Evolutionary conservation across 371 early-diverging fungal species (phyloP), one percentile per base, ranked within the genome.

Genomic region (Lichtheimia ramosa): DNA sequence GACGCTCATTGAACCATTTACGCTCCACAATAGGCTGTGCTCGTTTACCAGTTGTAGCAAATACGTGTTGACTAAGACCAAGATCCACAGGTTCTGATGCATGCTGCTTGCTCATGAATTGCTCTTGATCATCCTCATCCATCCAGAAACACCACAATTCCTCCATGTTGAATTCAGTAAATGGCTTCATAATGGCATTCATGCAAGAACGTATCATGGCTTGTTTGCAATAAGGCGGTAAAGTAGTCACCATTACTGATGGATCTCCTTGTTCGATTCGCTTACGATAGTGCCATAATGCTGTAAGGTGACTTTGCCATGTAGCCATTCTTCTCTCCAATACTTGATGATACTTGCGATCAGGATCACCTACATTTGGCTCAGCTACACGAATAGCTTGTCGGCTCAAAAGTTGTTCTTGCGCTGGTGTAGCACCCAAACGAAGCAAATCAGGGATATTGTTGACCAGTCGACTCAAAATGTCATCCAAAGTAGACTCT

Each of bases 361-460:
- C 66, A 0, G 61, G 61, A 49, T 77, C 74, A 18, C 7, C 61
- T 54, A 3, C 24, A 41, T 20, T 27, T 16, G 8, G 66, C 46
- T n/a, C 21, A 18, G 21, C 55, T 3, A 65, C 20, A 10, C 49
- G 41, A 13, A 63, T 53, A 0, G 64, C 66, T 39, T 71, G 69
- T n/a, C 65, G 66, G 8, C 28, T 41, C 3, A 24, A 16, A 14
- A 78, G 50, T 1, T 16, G 21, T 20, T 40, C 24, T 58, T 48
- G n/a, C 54, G 42, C 12, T 10, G 27, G 51, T 18, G 25, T 15
- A 2, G 49, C 43, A 15, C 75, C 78, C 24, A 78, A 58, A 2
- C 75, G 73, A 8, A 75, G 57, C 2, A 75, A 23, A 20, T 71
- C 69, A 13, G 62, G 71, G n/a, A 74, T 61, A 0, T 41, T 42